Conservation (phyloP, 495 filamentous ascomycete genomes). For the Evansstolkia leycettana region DNA sequence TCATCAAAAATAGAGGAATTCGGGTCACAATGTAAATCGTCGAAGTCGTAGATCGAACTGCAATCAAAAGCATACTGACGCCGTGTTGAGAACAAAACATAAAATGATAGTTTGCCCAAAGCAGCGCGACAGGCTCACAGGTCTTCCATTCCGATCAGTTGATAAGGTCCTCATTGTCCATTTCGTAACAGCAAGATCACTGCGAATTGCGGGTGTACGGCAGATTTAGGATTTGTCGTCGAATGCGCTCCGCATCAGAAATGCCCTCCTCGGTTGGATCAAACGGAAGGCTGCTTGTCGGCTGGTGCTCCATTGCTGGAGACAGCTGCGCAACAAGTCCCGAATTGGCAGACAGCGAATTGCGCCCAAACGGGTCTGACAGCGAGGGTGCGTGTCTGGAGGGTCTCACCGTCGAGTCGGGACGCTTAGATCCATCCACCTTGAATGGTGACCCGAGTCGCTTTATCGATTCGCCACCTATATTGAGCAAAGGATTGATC, state of each 20-base stretch:
- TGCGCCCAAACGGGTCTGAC: slow-evolving; percentile 29
- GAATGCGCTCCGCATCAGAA: slow-evolving; percentile 36
- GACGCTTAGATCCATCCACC: slow-evolving; percentile 19
- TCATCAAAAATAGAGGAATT: slow-evolving; percentile 4
- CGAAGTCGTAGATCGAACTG: not conserved
- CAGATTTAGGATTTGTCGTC: slow-evolving; percentile 33
- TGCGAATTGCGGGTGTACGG: slow-evolving; percentile 18
- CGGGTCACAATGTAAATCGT: not conserved
- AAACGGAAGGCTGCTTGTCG: slow-evolving; percentile 14
- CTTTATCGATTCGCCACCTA: slow-evolving; percentile 28
- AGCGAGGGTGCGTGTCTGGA: slow-evolving; percentile 27
- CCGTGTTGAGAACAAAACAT: too few species aligned
- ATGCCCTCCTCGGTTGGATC: slow-evolving; percentile 29
- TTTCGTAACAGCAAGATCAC: too few species aligned
- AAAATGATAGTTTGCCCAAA: too few species aligned
- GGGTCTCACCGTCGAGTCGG: slow-evolving; percentile 14
- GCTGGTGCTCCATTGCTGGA: slow-evolving; percentile 1
- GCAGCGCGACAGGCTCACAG: too few species aligned
- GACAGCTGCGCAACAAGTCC: not conserved
- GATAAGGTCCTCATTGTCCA: too few species aligned
- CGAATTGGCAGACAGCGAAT: slow-evolving; percentile 10
- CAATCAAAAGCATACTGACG: too few species aligned
- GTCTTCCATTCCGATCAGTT: too few species aligned
- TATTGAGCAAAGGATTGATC: slow-evolving; percentile 16
- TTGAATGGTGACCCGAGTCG: slow-evolving; percentile 43